Percentiles rank a stretch among this genome's conserved stretches.
Conservation (phyloP, 2,329 filamentous ascomycete species). For the Botrytis fabae region DNA sequence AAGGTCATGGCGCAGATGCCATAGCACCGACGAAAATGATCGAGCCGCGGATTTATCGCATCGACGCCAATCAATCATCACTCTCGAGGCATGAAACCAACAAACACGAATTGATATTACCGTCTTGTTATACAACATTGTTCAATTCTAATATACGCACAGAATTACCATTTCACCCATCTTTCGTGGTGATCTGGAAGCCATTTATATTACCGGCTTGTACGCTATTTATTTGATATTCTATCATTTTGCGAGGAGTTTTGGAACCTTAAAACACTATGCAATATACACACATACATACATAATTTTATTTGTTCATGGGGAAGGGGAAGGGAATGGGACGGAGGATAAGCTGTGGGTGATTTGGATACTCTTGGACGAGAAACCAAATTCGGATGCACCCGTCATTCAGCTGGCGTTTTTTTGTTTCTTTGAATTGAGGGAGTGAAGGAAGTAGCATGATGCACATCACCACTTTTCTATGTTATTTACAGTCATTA, state of each 20-base stretch:
- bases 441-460: background rate
- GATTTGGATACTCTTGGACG: background rate
- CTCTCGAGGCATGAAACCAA: background rate
- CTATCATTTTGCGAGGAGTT: constrained; percentile 6
- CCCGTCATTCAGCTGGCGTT: constrained; percentile 21
- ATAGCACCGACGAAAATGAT: background rate
- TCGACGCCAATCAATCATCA: background rate
- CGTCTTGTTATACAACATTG: background rate
- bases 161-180: background rate
- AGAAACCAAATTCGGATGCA: background rate
- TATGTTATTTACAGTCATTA: constrained; percentile 2
- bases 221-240: constrained; percentile 7
- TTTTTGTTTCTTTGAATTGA: background rate
- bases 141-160: constrained; percentile 11
- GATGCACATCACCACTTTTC: background rate
- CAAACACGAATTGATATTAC: background rate
- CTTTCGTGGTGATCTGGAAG: background rate
- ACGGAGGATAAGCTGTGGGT: background rate
- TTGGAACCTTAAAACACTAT: background rate
- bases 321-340: background rate
- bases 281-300: background rate
- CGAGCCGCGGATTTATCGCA: constrained; percentile 1
- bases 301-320: constrained; percentile 25
- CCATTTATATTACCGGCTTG: constrained; percentile 11
- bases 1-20: background rate